A percentile compares a stretch with the other conserved stretches of the same genome.
These are phyloP conservation scores for Chaetomium globosum DNA, from an alignment of 2,329 filamentous ascomycete genomes.

Conservation along the genomic window DNA sequence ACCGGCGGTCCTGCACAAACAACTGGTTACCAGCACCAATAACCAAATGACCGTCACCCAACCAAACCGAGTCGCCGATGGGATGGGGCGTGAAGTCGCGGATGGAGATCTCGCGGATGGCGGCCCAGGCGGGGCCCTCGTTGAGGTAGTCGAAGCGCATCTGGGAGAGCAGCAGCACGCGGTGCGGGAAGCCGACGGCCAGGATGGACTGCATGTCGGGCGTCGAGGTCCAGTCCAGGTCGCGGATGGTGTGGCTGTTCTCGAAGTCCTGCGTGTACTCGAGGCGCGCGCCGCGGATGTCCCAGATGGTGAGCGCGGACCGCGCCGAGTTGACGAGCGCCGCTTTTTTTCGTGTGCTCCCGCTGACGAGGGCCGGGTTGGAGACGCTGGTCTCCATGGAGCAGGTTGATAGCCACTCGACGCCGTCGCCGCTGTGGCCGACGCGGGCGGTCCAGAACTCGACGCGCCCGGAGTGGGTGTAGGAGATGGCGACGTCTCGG, in stretches of 20 bases:
- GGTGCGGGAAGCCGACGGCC: conserved; percentile 88
- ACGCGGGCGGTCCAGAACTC: conserved; percentile 85
- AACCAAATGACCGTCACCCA: conserved; percentile 80
- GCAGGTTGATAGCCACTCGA: conserved; percentile 83
- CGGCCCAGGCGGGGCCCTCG: conserved; percentile 84
- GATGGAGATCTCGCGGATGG: conserved; percentile 79
- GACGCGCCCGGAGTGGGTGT: conserved; percentile 72
- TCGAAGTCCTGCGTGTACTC: conserved; percentile 79
- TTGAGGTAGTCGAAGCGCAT: conserved; percentile 91
- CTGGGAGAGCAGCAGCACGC: conserved; percentile 79
- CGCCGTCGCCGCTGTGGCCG: conserved; percentile 57
- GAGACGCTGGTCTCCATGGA: conserved; percentile 76
- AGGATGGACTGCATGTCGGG: conserved; percentile 86
- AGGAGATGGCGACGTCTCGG: conserved; percentile 82
- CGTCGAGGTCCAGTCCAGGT: conserved; percentile 92
- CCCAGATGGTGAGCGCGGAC: conserved; percentile 86
- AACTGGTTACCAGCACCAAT: conserved; percentile 90
- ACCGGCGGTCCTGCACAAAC: conserved; percentile 78
- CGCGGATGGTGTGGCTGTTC: conserved; percentile 72
- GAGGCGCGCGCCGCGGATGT: conserved; percentile 76
- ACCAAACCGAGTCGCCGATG: conserved; percentile 91
- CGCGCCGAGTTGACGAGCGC: conserved; percentile 75
- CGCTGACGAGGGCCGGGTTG: conserved; percentile 76
- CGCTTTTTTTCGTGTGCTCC: conserved; percentile 83
- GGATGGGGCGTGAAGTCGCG: conserved; percentile 82